Evolutionary conservation across 2,329 filamentous ascomycete species (phyloP), one percentile per base, ranked within the genome.

Genomic region (Pseudocercospora pini-densiflorae): DNA sequence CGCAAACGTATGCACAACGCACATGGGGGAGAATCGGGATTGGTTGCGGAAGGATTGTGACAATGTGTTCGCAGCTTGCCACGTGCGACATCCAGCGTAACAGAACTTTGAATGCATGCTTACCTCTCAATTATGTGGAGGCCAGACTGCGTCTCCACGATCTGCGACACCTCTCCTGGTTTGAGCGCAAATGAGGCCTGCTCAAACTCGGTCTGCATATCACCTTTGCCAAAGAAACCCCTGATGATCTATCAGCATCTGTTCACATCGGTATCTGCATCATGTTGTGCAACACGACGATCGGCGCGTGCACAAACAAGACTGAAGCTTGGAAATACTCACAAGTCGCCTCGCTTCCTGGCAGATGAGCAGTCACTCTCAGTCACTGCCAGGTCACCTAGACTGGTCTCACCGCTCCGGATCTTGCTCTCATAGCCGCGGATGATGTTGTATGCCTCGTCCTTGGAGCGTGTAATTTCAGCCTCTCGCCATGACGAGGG

Each of bases 141-240:
- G 0, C 95, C 95, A 61, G 94, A 97, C 59, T 93, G 94, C 45
- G 95, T 97, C 81, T 97, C 92, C 12, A 98, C 91, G 43, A 97
- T 85, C 55, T 87, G 85, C 81, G 94, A 97, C 76, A 98, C 89
- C 81, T 97, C 88, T 36, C 93, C 94, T 1, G 90, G 90, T 79
- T 94, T 87, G 63, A 99, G 85, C n/a, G 87, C 90, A 81, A 99
- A 99, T 1, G 95, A 91, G 4, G 94, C 94, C 64, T 97, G 93
- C 82, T 99, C 95, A 77, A 99, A 99, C 81, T 97, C 94, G 83
- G 94, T 94, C 79, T 99, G 95, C 95, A 99, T 99, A 76, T 98
- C 94, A 29, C 93, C 93, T 75, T 87, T 89, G 63, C 93, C 94
- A 79, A 99, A 99, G 81, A 94, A 97, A 21, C 95, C 95, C 70